A percentile compares a stretch with the other conserved stretches of the same genome.
phyloP scores from a whole-genome alignment of 768 basidiomycete genomes.

The Neoboletus brunneissimus region DNA sequence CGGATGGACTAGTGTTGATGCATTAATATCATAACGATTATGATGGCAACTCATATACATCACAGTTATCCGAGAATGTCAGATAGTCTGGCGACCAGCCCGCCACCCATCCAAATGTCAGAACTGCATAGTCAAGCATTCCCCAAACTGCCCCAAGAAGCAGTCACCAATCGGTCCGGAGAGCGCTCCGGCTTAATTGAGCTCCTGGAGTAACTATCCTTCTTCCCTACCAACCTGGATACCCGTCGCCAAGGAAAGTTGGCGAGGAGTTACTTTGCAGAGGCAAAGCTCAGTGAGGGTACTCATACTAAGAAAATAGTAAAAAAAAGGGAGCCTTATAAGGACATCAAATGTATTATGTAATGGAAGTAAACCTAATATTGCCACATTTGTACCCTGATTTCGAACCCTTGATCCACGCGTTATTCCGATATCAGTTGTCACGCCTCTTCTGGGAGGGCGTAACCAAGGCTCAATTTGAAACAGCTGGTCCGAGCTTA shows the following conservation, averaged over 20 bases:
- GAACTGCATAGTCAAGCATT: constrained; percentile 77
- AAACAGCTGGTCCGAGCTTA: too few species aligned
- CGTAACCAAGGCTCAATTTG: too few species aligned
- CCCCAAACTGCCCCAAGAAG: constrained; percentile 41
- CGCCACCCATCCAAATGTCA: too few species aligned
- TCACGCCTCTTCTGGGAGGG: too few species aligned
- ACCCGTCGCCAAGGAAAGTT: constrained; percentile 48
- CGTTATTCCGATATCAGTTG: too few species aligned
- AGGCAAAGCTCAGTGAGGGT: constrained; percentile 32
- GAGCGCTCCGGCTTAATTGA: constrained; percentile 83
- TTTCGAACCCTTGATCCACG: too few species aligned
- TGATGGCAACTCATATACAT: not conserved
- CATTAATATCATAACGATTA: not conserved
- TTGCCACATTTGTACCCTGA: not conserved
- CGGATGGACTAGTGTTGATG: not conserved
- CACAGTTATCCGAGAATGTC: constrained; percentile 37
- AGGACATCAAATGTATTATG: not conserved
- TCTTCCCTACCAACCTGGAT: constrained; percentile 47
- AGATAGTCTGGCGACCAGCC: too few species aligned
- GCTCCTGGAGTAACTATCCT: constrained; percentile 35
- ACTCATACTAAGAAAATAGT: not conserved
- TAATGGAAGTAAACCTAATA: not conserved
- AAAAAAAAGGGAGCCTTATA: not conserved
- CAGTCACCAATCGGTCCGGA: constrained; percentile 40
- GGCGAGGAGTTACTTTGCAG: constrained; percentile 55